phyloP scores from a whole-genome alignment of 2,329 filamentous ascomycete species.

The Stagonosporopsis vannaccii region DNA sequence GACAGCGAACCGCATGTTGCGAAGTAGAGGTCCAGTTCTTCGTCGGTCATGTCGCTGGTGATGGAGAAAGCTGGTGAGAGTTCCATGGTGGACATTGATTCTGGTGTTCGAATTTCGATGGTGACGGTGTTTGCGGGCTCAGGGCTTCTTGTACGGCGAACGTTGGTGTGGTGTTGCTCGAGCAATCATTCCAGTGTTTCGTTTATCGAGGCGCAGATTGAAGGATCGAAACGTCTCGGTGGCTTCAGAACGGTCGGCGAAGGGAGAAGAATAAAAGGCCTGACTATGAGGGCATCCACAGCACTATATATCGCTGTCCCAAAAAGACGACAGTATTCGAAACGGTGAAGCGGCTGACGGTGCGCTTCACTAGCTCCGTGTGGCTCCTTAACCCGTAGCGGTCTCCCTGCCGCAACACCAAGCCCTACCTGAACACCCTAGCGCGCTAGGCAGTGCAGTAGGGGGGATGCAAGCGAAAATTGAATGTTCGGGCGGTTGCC shows the following conservation, averaged over 20 bases:
- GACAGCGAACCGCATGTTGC: slow-evolving; percentile 50
- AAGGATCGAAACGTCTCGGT: slow-evolving; percentile 16
- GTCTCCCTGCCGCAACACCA: slow-evolving; percentile 33
- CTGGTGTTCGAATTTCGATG: background rate
- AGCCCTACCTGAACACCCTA: slow-evolving; percentile 18
- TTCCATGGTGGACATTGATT: slow-evolving; percentile 28
- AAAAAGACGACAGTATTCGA: slow-evolving; percentile 26
- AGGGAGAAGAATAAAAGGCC: slow-evolving; percentile 29
- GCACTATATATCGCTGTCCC: slow-evolving; percentile 33
- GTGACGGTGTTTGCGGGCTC: background rate
- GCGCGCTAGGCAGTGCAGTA: slow-evolving; percentile 21
- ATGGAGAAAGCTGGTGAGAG: slow-evolving; percentile 37
- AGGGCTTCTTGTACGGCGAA: slow-evolving; percentile 15
- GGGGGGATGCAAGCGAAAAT: slow-evolving; percentile 21
- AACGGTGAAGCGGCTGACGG: slow-evolving; percentile 39
- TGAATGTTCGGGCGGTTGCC: slow-evolving; percentile 15
- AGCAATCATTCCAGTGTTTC: slow-evolving; percentile 23
- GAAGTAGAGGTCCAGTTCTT: slow-evolving; percentile 50
- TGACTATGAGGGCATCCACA: slow-evolving; percentile 23
- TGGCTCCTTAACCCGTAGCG: slow-evolving; percentile 25
- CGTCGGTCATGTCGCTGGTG: slow-evolving; percentile 46
- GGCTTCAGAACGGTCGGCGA: slow-evolving; percentile 9
- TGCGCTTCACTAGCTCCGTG: slow-evolving; percentile 29
- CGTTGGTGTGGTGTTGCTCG: slow-evolving; percentile 20
- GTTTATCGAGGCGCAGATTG: slow-evolving; percentile 10